Percentiles rank a stretch among this genome's conserved stretches.
These are phyloP conservation scores for Candolleomyces efflorescens DNA, from an alignment of 768 basidiomycete genomes.

Conservation along the genomic window DNA sequence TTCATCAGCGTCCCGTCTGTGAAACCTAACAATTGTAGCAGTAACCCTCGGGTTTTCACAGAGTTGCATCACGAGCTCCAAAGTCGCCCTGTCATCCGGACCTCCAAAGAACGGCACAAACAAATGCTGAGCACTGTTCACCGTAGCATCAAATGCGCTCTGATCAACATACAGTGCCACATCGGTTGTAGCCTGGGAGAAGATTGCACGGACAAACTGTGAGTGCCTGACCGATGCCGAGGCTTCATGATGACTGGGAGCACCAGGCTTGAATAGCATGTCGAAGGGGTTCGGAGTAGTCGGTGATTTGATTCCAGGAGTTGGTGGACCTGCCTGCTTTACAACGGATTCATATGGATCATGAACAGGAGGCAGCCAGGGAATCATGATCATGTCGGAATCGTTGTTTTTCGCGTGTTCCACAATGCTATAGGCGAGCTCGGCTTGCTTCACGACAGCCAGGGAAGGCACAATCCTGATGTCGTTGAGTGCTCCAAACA, in stretches of 20 bases:
- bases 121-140: constrained; percentile 47
- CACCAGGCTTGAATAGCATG: constrained; percentile 57
- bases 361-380: constrained; percentile 49
- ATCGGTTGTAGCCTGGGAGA: constrained; percentile 65
- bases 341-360: constrained; percentile 8
- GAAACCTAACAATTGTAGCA: constrained; percentile 72
- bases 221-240: constrained; percentile 61
- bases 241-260: constrained; percentile 35
- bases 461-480: constrained; percentile 66
- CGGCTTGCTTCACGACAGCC: constrained; percentile 70
- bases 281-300: constrained; percentile 66
- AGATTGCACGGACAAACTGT: constrained; percentile 82
- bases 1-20: constrained; percentile 36
- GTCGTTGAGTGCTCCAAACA: constrained; percentile 69
- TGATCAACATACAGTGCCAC: constrained; percentile 87
- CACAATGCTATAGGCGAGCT: constrained; percentile 64
- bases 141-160: constrained; percentile 34
- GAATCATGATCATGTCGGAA: constrained; percentile 77
- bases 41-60: constrained; percentile 50
- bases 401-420: constrained; percentile 51
- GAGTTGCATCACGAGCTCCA: constrained; percentile 81
- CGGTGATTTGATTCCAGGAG: constrained; percentile 15
- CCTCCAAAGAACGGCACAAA: constrained; percentile 94
- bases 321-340: constrained; percentile 16
- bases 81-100: constrained; percentile 84